Base-by-base conservation (phyloP, 805 yeast species). In the Limtongozyma cylindracea region DNA sequence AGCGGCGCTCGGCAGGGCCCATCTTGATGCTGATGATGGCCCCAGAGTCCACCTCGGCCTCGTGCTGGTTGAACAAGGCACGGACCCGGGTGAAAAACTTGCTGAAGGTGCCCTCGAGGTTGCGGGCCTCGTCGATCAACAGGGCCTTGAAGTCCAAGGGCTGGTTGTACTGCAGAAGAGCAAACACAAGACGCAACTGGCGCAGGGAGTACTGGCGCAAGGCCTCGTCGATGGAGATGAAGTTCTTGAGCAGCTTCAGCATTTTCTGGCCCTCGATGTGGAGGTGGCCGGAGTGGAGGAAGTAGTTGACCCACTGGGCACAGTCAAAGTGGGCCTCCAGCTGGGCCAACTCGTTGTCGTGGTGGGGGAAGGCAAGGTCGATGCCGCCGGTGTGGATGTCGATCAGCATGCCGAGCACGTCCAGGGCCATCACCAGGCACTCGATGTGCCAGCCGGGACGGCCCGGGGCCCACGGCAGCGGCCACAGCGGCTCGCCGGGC, bases 361-460 rank as follows among this genome's bases (percentile, higher is more conserved):
- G 99, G 44, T 88, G 99, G 3, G 99, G 99, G 53, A 88, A 88
- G 11, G 96, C 94, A 37, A 88, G 59, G 49, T 88, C 98, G 24
- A 88, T 66, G 31, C 98, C 98, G 26, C 98, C 98, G 10, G 92
- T 69, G 42, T 88, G 98, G 32, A 88, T 77, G 45, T 88, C 98
- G 59, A 88, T 73, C 27, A 57, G 56, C 11, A 61, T 46, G 4
- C 96, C 96, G 18, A 74, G 57, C 21, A 82, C 59, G 32, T 80
- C 91, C 23, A 80, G 61, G 2, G 96, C 96, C 98, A 88, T 88
- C 11, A 88, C 98, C 6, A 95, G 80, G 58, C 98, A 88, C 49
- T 88, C 98, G 43, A 88, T 88, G 43, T 88, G 98, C 98, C 98
- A 88, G 4, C 98, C 98, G 9, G 98, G 98, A 43, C 98, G 70